phyloP scores from a whole-genome alignment of 371 early-diverging fungal genomes.

The Saksenaea vasiformis region DNA sequence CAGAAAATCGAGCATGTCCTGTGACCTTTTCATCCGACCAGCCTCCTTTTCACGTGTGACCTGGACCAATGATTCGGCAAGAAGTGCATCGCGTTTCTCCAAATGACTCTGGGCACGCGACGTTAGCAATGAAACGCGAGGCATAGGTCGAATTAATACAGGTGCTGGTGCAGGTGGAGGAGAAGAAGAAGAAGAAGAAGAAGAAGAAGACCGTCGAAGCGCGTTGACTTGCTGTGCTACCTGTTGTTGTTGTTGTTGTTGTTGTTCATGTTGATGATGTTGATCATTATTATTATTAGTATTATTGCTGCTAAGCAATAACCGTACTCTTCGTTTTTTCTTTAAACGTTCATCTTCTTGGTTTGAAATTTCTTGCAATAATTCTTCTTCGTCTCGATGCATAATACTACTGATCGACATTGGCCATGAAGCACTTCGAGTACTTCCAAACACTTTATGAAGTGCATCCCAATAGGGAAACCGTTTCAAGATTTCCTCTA shows the following conservation, averaged over 20 bases:
- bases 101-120: conserved; percentile 9
- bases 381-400: conserved; percentile 29
- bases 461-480: conserved; percentile 53
- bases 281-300: too few relatives aligned
- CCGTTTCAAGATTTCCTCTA: conserved; percentile 48
- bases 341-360: conserved; percentile 15
- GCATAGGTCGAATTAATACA: conserved; percentile 26
- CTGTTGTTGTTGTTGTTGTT: not conserved
- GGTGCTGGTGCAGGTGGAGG: conserved; percentile 11
- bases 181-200: conserved; percentile 8
- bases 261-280: too few relatives aligned
- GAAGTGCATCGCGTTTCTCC: conserved; percentile 15
- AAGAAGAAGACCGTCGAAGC: not conserved
- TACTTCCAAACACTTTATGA: conserved; percentile 35
- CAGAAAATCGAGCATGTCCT: conserved; percentile 45
- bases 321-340: conserved; percentile 19
- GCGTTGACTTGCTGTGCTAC: too few relatives aligned
- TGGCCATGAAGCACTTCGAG: conserved; percentile 26
- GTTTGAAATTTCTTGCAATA: conserved; percentile 11
- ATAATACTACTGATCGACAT: conserved; percentile 51
- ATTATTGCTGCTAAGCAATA: conserved; percentile 1
- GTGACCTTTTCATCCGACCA: conserved; percentile 42
- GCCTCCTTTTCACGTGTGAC: conserved; percentile 49
- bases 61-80: conserved; percentile 39
- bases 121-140: conserved; percentile 22